A percentile compares a stretch with the other conserved stretches of the same genome.
These are phyloP conservation scores for Blastobotrys persicus DNA, from an alignment of 1,139 yeast genomes.

Conservation along the genomic window DNA sequence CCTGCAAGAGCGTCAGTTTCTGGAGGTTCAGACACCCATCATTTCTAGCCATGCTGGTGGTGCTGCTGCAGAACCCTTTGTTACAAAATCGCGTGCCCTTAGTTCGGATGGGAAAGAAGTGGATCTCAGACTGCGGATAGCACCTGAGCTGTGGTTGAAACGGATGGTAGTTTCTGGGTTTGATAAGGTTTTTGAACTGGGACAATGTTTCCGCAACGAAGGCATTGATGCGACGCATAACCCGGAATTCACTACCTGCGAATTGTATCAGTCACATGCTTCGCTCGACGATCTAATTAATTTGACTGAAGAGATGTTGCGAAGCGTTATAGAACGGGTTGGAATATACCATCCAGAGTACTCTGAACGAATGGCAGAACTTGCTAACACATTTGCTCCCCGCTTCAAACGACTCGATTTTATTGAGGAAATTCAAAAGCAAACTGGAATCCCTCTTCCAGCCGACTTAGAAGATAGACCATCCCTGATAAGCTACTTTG, in stretches of 20 bases:
- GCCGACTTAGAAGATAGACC: slow-evolving; percentile 30
- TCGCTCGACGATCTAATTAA: slow-evolving; percentile 63
- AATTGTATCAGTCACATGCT: slow-evolving; percentile 88
- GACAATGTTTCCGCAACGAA: slow-evolving; percentile 98
- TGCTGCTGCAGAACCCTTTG: slow-evolving; percentile 84
- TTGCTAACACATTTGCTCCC: slow-evolving; percentile 17
- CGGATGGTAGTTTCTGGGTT: slow-evolving; percentile 98
- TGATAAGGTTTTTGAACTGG: slow-evolving; percentile 97
- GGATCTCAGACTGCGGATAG: slow-evolving; percentile 68
- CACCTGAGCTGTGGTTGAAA: slow-evolving; percentile 95
- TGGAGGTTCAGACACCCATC: slow-evolving; percentile 88
- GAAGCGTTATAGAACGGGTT: slow-evolving; percentile 37
- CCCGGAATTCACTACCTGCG: slow-evolving; percentile 98
- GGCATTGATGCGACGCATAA: slow-evolving; percentile 98
- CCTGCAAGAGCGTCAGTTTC: slow-evolving; percentile 53
- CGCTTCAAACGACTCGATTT: slow-evolving; percentile 44
- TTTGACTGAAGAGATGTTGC: slow-evolving; percentile 60
- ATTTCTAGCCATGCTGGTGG: slow-evolving; percentile 72
- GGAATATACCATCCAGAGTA: background rate
- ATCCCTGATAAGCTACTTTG: slow-evolving; percentile 30
- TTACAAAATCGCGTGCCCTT: slow-evolving; percentile 53
- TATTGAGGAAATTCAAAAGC: slow-evolving; percentile 47
- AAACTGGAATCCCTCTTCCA: slow-evolving; percentile 45
- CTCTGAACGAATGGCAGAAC: slow-evolving; percentile 4
- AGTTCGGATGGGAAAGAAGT: slow-evolving; percentile 31